phyloP scores from a whole-genome alignment of 805 yeast genomes.

The Suhomyces tanzawaensis region DNA sequence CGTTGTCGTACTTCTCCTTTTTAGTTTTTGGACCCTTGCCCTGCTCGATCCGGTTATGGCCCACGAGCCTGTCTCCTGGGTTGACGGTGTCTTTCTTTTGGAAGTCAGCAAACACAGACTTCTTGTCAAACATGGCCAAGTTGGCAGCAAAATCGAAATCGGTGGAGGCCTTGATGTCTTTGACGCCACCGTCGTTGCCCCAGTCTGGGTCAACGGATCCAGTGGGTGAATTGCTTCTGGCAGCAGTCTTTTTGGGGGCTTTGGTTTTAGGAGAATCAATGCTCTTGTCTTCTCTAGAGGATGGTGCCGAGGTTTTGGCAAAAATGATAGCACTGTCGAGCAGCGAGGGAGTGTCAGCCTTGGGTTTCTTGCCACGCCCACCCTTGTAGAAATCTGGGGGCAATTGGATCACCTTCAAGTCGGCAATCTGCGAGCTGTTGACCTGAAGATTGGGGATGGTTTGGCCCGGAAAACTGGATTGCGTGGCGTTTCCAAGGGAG shows the following conservation, averaged over 20 bases:
- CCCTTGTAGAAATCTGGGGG: slow-evolving; percentile 35
- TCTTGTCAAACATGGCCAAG: slow-evolving; percentile 78
- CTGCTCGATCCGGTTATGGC: slow-evolving; percentile 58
- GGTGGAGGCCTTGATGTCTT: slow-evolving; percentile 42
- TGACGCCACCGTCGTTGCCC: slow-evolving; percentile 46
- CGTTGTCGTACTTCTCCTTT: slow-evolving; percentile 57
- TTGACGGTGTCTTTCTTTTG: slow-evolving; percentile 59
- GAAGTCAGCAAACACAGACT: slow-evolving; percentile 74
- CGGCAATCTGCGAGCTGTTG: slow-evolving; percentile 43
- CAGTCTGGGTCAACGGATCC: slow-evolving; percentile 41
- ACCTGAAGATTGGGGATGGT: slow-evolving; percentile 15
- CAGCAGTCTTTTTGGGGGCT: slow-evolving; percentile 3
- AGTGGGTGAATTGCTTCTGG: slow-evolving; percentile 7
- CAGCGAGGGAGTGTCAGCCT: slow-evolving; percentile 13
- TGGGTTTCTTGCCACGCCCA: slow-evolving; percentile 10
- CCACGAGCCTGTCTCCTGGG: slow-evolving; percentile 64
- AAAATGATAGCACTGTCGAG: slow-evolving; percentile 30
- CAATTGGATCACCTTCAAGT: slow-evolving; percentile 55
- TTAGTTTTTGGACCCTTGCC: slow-evolving; percentile 14
- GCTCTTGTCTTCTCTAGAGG: slow-evolving; percentile 1
- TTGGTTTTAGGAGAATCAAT: slow-evolving; percentile 5
- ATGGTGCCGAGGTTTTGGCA: slow-evolving; percentile 15
- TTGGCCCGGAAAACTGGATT: slow-evolving; percentile 11
- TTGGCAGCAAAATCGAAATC: slow-evolving; percentile 88
- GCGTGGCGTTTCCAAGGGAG: slow-evolving; percentile 22